Percentiles rank a stretch among this genome's conserved stretches.
These are phyloP conservation scores for Zygnema cylindricum DNA, from an alignment of 139 green algal genomes.

Conservation along the genomic window DNA sequence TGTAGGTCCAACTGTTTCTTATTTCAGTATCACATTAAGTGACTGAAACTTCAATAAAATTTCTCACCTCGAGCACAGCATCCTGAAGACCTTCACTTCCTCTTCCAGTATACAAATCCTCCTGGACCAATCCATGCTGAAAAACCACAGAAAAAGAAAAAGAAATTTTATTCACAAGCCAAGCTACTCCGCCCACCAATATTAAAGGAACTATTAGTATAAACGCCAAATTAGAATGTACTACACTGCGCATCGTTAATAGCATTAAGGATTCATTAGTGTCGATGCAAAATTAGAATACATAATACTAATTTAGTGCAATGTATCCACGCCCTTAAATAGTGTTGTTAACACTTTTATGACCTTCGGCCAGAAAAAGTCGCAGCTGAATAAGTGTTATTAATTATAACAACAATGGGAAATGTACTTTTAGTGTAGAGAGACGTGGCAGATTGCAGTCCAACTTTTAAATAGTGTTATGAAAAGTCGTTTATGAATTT, in stretches of 20 bases:
- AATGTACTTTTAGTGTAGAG: background rate
- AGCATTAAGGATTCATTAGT: no score
- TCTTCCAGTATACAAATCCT: conserved; percentile 50
- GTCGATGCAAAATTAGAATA: no score
- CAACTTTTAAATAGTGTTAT: no score
- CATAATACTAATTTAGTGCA: no score
- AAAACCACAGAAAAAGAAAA: background rate
- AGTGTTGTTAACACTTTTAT: background rate
- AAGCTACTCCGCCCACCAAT: background rate
- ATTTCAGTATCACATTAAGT: no score
- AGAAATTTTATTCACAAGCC: no score
- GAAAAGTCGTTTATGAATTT: no score
- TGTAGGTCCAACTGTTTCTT: no score
- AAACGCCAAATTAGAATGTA: background rate
- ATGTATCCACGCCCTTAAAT: background rate
- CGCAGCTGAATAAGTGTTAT: background rate
- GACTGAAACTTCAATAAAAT: no score
- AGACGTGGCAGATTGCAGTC: no score
- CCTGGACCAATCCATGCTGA: conserved; percentile 33
- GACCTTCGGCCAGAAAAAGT: no score
- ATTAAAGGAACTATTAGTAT: no score
- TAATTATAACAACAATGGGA: background rate
- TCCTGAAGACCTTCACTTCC: conserved; percentile 24
- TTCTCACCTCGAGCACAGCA: conserved; percentile 27
- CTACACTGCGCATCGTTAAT: background rate